Base-by-base conservation (phyloP, 2,329 filamentous ascomycete genomes). In the Talaromyces sp. region DNA sequence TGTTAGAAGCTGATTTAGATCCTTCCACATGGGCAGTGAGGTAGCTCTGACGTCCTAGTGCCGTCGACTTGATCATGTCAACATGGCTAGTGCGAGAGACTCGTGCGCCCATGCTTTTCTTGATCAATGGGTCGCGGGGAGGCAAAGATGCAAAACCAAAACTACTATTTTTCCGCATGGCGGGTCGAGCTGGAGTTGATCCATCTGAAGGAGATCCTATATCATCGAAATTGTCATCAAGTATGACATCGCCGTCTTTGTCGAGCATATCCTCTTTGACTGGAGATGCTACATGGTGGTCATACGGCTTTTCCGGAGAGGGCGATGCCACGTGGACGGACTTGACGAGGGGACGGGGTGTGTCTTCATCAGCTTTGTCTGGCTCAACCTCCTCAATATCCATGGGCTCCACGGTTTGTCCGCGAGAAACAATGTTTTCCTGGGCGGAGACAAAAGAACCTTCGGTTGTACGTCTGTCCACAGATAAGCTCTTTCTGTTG, bases 141-240 rank as follows among this genome's bases (percentile, higher is more conserved):
- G 95, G 95, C 12, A 99, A 82, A 18, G 95, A 92, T 40, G 95
- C 92, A 77, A 99, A 98, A 64, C 90, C 96, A 64, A 99, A 83
- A 73, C 93, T 98, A 77, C 93, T 96, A 81, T 98, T 98, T 50
- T 63, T 64, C 64, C 93, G 88, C 67, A 96, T 84, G 33, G 91
- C 81, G 1, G 89, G 89, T 67, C 91, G 71, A 58, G 77, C 78
- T 6, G 80, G 80, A 16, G 78, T 80, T 33, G 79, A 81, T 7
- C 71, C 75, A 63, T 80, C 79, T 1, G 80, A 82, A 18, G 80
- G 78, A 18, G 79, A 80, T 46, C 76, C 79, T 31, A 81, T 77
- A 57, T 80, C 79, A 63, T 81, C 79, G 55, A 80, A 68, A 31
- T 69, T 70, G 48, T 71, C 72, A 50, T 77, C 73, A 18, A 76